These are phyloP conservation scores for Singerocomus inundabilis DNA, from an alignment of 1,284 basidiomycete genomes.

Conservation along the genomic window DNA sequence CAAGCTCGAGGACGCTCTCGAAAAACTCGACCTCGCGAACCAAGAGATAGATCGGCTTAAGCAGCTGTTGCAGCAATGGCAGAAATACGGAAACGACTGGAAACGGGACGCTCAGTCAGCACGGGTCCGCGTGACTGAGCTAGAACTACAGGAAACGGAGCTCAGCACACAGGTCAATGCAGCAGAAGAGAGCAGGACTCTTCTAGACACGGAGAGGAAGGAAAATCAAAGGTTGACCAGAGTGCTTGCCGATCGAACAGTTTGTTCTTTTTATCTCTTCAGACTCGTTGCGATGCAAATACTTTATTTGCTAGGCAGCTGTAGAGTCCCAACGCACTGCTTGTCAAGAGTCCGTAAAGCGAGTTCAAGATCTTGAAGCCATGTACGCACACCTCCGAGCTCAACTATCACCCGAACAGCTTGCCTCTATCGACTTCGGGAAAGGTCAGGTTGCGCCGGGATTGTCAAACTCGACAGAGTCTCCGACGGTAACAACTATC, in stretches of 20 bases:
- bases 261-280: constrained; percentile 15
- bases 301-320: constrained; percentile 10
- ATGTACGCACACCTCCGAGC: constrained; percentile 18
- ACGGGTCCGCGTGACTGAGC: constrained; percentile 15
- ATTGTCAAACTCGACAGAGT: neutral
- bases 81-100: constrained; percentile 28
- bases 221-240: constrained; percentile 16
- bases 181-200: constrained; percentile 11
- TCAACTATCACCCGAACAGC: constrained; percentile 23
- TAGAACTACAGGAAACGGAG: constrained; percentile 13
- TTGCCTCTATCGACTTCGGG: constrained; percentile 16
- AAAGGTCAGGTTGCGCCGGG: neutral
- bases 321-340: constrained; percentile 16
- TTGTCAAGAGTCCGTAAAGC: constrained; percentile 16
- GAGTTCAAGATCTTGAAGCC: constrained; percentile 22
- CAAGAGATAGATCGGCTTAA: constrained; percentile 23
- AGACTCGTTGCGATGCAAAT: neutral
- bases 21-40: constrained; percentile 20
- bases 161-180: constrained; percentile 11
- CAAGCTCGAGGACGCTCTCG: constrained; percentile 2
- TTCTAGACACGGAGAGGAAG: constrained; percentile 16
- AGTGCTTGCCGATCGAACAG: constrained; percentile 23
- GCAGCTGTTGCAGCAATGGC: constrained; percentile 25
- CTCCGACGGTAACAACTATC: constrained; percentile 14
- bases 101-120: constrained; percentile 25